A percentile compares a stretch with the other conserved stretches of the same genome.
These are phyloP conservation scores for Corymbia calophylla DNA, from an alignment of 441 rosid genomes.

Conservation along the genomic window DNA sequence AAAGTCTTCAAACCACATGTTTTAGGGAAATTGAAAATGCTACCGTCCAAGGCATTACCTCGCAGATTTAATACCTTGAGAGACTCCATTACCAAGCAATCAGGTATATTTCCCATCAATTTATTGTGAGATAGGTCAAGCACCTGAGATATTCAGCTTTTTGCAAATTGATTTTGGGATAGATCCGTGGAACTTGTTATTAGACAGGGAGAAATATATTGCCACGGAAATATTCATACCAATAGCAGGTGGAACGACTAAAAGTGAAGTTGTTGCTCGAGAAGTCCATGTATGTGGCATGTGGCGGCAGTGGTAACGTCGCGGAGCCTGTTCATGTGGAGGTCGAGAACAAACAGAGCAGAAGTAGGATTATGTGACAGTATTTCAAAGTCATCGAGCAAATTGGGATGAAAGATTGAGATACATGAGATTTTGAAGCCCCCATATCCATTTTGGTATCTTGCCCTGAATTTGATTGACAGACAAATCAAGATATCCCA, in stretches of 20 bases:
- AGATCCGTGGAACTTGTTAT: constrained; percentile 3
- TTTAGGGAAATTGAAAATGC: background rate
- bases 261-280: constrained; percentile 10
- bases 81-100: background rate
- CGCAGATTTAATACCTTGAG: background rate
- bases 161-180: constrained; percentile 19
- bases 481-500: background rate
- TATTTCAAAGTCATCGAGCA: background rate
- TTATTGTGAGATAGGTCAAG: constrained; percentile 22
- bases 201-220: constrained; percentile 10
- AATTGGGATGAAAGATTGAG: background rate
- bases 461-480: background rate
- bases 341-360: background rate
- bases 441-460: constrained; percentile 5
- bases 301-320: background rate
- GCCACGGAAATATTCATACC: background rate
- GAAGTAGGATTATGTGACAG: background rate
- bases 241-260: constrained; percentile 2
- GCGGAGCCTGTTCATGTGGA: constrained; percentile 4
- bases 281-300: background rate
- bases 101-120: background rate
- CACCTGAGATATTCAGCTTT: background rate
- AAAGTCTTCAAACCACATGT: background rate
- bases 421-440: background rate
- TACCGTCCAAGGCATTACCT: background rate